A percentile compares a stretch with the other conserved stretches of the same genome.
Conservation (phyloP, 106 monocot genomes). For the Apostasia ramifera region DNA sequence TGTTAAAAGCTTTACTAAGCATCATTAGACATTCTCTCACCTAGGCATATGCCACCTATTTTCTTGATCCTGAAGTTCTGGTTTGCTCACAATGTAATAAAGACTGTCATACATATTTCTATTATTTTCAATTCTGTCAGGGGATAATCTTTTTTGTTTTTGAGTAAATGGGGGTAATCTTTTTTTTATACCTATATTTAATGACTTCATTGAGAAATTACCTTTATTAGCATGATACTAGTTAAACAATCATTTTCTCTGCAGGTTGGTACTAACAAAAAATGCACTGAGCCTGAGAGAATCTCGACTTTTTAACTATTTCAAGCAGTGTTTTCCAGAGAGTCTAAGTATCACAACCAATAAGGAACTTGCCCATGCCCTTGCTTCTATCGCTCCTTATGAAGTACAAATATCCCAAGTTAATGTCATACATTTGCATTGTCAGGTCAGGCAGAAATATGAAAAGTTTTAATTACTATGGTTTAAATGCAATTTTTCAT, state of each 20-base stretch:
- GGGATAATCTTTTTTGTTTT: background rate
- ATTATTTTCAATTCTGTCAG: too few species aligned
- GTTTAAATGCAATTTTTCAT: background rate
- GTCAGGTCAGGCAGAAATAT: constrained; percentile 31
- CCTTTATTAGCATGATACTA: too few species aligned
- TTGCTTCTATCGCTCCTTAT: constrained; percentile 87
- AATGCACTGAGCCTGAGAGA: constrained; percentile 55
- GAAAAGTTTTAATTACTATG: background rate
- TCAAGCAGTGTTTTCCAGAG: constrained; percentile 60
- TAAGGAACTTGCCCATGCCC: constrained; percentile 65
- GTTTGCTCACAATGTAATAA: too few species aligned
- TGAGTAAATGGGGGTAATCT: background rate
- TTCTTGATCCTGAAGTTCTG: too few species aligned
- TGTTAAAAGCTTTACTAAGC: too few species aligned
- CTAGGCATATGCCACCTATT: too few species aligned
- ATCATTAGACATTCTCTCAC: too few species aligned
- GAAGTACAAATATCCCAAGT: constrained; percentile 64
- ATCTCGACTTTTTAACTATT: constrained; percentile 49
- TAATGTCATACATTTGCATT: constrained; percentile 69
- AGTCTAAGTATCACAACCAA: constrained; percentile 35
- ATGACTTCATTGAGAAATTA: background rate
- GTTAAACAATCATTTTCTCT: constrained; percentile 5
- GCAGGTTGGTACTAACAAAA: constrained; percentile 53
- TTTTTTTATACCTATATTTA: background rate
- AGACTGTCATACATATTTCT: too few species aligned